Conservation (phyloP, 2,329 filamentous ascomycete genomes). For the Dactylellina drechsleri region DNA sequence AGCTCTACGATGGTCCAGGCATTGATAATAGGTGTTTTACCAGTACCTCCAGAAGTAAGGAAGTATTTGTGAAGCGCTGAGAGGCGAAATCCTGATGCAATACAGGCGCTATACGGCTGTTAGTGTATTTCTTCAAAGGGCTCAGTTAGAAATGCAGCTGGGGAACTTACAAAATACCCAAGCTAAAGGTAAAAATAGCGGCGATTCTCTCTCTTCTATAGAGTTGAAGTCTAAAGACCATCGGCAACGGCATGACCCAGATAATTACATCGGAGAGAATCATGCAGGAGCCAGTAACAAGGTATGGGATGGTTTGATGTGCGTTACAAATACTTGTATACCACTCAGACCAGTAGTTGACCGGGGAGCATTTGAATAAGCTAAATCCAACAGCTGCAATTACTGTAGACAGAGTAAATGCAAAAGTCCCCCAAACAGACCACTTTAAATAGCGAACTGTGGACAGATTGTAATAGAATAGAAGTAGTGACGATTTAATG, state of each 20-base stretch:
- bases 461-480: slow-evolving; percentile 51
- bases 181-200: slow-evolving; percentile 48
- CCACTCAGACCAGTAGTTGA: slow-evolving; percentile 49
- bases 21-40: slow-evolving; percentile 45
- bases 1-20: slow-evolving; percentile 52
- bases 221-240: slow-evolving; percentile 40
- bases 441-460: slow-evolving; percentile 33
- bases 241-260: slow-evolving; percentile 47
- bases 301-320: slow-evolving; percentile 39
- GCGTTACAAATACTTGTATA: slow-evolving; percentile 41
- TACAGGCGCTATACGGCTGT: slow-evolving; percentile 30
- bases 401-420: slow-evolving; percentile 18
- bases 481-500: slow-evolving; percentile 48
- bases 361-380: slow-evolving; percentile 43
- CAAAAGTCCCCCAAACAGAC: slow-evolving; percentile 43
- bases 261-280: slow-evolving; percentile 49
- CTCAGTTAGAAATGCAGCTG: background rate
- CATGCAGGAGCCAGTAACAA: slow-evolving; percentile 36
- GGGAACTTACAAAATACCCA: slow-evolving; percentile 50
- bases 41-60: slow-evolving; percentile 35
- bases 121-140: background rate
- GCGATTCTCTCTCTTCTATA: slow-evolving; percentile 48
- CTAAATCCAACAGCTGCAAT: slow-evolving; percentile 24
- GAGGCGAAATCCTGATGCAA: slow-evolving; percentile 48
- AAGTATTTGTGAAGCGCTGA: slow-evolving; percentile 44